Evolutionary conservation across 768 basidiomycete genomes (phyloP).

Genomic region (Leccinum broughii): DNA sequence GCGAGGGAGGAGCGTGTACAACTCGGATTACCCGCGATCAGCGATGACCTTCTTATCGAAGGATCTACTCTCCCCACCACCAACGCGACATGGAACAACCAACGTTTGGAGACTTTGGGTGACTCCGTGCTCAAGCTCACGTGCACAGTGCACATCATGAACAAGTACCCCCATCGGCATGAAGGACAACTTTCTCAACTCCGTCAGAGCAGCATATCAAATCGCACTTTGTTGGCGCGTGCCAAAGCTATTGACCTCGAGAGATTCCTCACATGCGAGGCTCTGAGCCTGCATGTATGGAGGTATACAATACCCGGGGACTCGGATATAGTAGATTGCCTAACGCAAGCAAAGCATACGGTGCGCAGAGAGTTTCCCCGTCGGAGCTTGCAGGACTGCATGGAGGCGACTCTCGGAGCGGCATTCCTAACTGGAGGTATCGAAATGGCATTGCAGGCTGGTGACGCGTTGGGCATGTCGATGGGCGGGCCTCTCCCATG

Average conservation of each 20-base stretch:
- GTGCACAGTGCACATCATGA: constrained; percentile 74
- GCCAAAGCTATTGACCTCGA: constrained; percentile 67
- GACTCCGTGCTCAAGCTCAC: constrained; percentile 80
- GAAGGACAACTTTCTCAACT: constrained; percentile 79
- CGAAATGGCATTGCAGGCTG: constrained; percentile 61
- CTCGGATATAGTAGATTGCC: constrained; percentile 36
- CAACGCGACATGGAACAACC: constrained; percentile 68
- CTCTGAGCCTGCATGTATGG: constrained; percentile 56
- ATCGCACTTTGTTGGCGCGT: constrained; percentile 65
- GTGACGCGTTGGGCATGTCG: constrained; percentile 63
- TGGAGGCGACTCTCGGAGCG: constrained; percentile 84
- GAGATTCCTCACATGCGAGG: constrained; percentile 61
- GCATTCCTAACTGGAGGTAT: constrained; percentile 75
- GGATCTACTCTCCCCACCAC: constrained; percentile 76
- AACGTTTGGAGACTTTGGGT: constrained; percentile 84
- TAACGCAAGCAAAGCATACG: constrained; percentile 27
- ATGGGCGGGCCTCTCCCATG: constrained; percentile 75
- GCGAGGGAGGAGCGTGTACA: constrained; percentile 49
- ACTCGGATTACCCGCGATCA: constrained; percentile 62
- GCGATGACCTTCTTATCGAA: constrained; percentile 59
- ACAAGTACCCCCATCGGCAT: constrained; percentile 72
- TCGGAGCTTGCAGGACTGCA: constrained; percentile 80
- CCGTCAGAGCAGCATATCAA: constrained; percentile 65
- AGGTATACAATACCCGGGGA: constrained; percentile 45
- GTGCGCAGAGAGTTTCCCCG: constrained; percentile 57